Base-by-base conservation (phyloP, 306 rosid species). In the Vigna nakashimae region DNA sequence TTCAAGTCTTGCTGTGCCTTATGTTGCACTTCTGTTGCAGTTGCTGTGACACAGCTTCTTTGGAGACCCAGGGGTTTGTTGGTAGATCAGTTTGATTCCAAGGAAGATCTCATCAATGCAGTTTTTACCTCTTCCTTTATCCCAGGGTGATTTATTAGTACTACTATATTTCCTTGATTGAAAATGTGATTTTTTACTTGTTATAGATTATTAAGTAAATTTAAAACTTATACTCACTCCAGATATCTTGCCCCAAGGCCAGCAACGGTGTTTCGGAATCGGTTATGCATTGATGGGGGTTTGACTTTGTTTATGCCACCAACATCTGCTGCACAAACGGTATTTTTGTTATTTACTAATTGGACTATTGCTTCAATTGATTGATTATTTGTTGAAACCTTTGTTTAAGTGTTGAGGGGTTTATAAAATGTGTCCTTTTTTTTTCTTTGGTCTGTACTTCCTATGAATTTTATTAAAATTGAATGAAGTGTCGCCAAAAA, bases 191-290 rank as follows among this genome's bases (percentile, higher is more conserved):
- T 64, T 83, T 64, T 57, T 56, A 32, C 55, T 50, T 42, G 8
- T 65, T 63, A 51, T 50, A 48, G n/a, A 17, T 32, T 49, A 7
- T 76, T 51, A 69, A 45, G 53, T 65, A 26, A 55, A 46, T 55
- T 73, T 17, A 6, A 49, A 50, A 63, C 2, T 73, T 77, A 30
- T 50, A 77, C 69, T 67, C 73, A 49, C 36, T 78, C 76, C 85
- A 94, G 98, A 57, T 94, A 90, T 84, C 88, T 94, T 72, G 98
- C 98, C 60, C 97, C 98, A 63, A 94, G 89, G 79, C 98, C 97
- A 17, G 98, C 86, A 71, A 94, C 97, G 0, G 64, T 88, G 80
- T 94, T 94, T 84, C 88, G 97, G 42, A 92, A 94, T 79, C 86
- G 93, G 42, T 84, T 92, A 67, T 94, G 98, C 90, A 84, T 94